These are phyloP conservation scores for Teratosphaeria viscida DNA, from an alignment of 2,329 filamentous ascomycete genomes.

Conservation along the genomic window DNA sequence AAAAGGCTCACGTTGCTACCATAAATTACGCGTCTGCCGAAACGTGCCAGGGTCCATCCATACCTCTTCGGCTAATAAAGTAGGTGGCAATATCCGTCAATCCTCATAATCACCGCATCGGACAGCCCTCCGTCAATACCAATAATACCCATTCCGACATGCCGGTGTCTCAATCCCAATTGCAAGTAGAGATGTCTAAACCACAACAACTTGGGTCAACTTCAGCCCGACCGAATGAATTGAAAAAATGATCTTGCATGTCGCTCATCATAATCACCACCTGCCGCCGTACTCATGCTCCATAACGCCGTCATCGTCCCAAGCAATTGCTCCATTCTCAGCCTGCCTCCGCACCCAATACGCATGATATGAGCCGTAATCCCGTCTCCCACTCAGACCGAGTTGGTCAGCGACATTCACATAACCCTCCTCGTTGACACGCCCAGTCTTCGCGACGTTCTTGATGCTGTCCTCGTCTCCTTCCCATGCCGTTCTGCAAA, in stretches of 20 bases:
- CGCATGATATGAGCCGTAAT: slow-evolving; percentile 21
- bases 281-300: background rate
- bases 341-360: slow-evolving; percentile 9
- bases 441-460: slow-evolving; percentile 10
- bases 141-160: background rate
- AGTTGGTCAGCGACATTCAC: slow-evolving; percentile 22
- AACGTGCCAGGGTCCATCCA: background rate
- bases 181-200: background rate
- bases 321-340: background rate
- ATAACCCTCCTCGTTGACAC: slow-evolving; percentile 20
- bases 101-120: background rate
- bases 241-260: too few relatives aligned
- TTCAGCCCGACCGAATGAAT: background rate
- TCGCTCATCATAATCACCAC: background rate
- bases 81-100: background rate
- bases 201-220: background rate
- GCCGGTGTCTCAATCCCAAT: background rate
- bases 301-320: slow-evolving; percentile 4
- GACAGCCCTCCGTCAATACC: background rate
- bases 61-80: background rate
- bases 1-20: too few relatives aligned
- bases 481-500: slow-evolving; percentile 21
- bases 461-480: slow-evolving; percentile 8
- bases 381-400: slow-evolving; percentile 15
- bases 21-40: background rate